These are phyloP conservation scores for Lipomyces spencermartinsiae DNA, from an alignment of 805 yeast genomes.

Conservation along the genomic window DNA sequence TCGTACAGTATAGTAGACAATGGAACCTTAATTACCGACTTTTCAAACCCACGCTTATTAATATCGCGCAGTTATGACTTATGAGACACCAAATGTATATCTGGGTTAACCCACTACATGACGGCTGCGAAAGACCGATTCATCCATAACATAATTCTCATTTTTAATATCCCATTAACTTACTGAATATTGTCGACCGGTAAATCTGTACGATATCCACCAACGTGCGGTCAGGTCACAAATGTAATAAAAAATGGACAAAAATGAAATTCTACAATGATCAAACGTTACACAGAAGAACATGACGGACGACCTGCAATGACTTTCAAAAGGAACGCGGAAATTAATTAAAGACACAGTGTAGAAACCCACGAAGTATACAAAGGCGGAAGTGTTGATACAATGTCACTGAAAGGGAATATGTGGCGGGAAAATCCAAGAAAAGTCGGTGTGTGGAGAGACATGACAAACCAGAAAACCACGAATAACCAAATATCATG, in stretches of 20 bases:
- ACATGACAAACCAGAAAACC: background rate
- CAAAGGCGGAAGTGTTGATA: background rate
- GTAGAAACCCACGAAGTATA: background rate
- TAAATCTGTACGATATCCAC: background rate
- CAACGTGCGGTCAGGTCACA: background rate
- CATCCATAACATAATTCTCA: background rate
- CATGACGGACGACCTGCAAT: background rate
- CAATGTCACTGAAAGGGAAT: background rate
- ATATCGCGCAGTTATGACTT: too few relatives aligned
- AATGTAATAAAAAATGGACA: background rate
- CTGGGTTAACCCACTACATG: too few relatives aligned
- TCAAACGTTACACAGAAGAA: background rate
- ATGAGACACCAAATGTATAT: too few relatives aligned
- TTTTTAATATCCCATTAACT: background rate
- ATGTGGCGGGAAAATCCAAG: background rate
- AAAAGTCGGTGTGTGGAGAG: background rate
- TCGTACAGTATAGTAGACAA: background rate
- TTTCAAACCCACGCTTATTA: background rate
- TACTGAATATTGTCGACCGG: background rate
- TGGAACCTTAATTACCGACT: too few relatives aligned
- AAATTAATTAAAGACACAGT: background rate
- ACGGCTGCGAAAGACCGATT: too few relatives aligned
- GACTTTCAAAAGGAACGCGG: background rate
- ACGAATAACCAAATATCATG: background rate
- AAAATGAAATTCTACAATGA: background rate